Evolutionary conservation across 208 protist species (phyloP), one percentile per base, ranked within the genome.

Genomic region (Acanthamoeba castellanii): DNA sequence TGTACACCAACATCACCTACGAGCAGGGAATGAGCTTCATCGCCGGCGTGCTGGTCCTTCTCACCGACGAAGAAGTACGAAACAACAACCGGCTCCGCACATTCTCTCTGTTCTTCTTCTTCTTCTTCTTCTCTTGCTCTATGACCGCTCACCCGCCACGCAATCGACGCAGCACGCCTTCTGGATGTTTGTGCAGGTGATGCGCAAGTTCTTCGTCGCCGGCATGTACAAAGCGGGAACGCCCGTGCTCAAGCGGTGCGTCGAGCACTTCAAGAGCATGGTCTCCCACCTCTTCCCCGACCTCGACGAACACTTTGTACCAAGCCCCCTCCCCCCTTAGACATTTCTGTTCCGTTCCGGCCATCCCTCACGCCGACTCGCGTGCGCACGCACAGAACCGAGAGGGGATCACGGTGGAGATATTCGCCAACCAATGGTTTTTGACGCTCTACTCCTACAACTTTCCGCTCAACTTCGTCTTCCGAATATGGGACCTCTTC

Each of bases 171-270:
- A 92, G 87, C 87, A 76, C 42, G 87, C 87, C 52, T 92, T 92
- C 66, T 92, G 87, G 87, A 76, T 92, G 87, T 92, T 92, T 92
- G 87, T 92, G 47, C 87, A 92, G 64, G 16, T 92, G 59, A 92
- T 92, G 87, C 34, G 42, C 34, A 92, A 92, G 61, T 92, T 57
- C 87, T 76, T 30, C 25, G 66, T 92, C 37, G 55, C 61, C n/a
- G 87, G 87, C 34, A 76, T 92, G 87, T 92, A 92, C 42, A 68
- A 92, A 32, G 18, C 87, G 13, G 87, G 87, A 13, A 74, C 87
- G 47, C 87, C 87, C 27, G 87, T 92, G 87, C 87, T 92, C 64
- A 92, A 68, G 37, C 30, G 30, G 13, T 92, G 87, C 61, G 55
- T 92, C 20, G 18, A 45, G 25, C 87, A 92, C 47, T 92, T 92